Evolutionary conservation across 768 basidiomycete genomes (phyloP), one percentile per base, ranked within the genome.

Genomic region (Rhodotorula kratochvilovae): DNA sequence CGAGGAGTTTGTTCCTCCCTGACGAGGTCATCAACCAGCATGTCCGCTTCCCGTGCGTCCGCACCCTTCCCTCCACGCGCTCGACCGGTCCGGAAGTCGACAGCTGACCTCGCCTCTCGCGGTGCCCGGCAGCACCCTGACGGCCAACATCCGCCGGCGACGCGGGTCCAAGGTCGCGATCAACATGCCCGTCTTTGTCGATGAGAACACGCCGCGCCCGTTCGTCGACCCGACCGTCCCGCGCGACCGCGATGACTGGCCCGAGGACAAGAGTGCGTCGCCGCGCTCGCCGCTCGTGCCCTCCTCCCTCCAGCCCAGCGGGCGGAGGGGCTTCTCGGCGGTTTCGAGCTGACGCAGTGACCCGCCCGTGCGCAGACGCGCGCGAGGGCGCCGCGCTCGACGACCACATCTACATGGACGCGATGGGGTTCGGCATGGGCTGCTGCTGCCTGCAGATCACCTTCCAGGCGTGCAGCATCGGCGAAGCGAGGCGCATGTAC

Each of bases 381-480:
- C 90, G 88, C 81, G 85, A 87, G 72, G 93, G 94, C 4, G 92
- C 93, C 10, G 93, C 94, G 25, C 84, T 91, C 46, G 83, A 84
- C 43, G 88, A 95, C 79, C 94, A 98, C 80, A 91, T 99, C 73
- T 98, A 98, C 80, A 86, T 98, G 84, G 96, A 99, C 80, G 94
- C 96, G 16, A 98, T 98, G 96, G 95, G 94, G 39, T 99, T 99
- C 80, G 96, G 96, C 58, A 99, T 98, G 96, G 96, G 96, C 12
- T 98, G 95, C 76, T 95, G 92, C 78, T 98, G 96, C 81, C 84
- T 99, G 62, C 96, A 99, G 78, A 85, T 98, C 71, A 99, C 96
- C 23, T 97, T 98, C 82, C 96, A 99, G 81, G 89, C 93, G 5
- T 96, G 92, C 81, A 70, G 92, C 82, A 87, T 99, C 36, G 85